Conservation (phyloP, 202 grass and related monocot species). For the Panicum virgatum region DNA sequence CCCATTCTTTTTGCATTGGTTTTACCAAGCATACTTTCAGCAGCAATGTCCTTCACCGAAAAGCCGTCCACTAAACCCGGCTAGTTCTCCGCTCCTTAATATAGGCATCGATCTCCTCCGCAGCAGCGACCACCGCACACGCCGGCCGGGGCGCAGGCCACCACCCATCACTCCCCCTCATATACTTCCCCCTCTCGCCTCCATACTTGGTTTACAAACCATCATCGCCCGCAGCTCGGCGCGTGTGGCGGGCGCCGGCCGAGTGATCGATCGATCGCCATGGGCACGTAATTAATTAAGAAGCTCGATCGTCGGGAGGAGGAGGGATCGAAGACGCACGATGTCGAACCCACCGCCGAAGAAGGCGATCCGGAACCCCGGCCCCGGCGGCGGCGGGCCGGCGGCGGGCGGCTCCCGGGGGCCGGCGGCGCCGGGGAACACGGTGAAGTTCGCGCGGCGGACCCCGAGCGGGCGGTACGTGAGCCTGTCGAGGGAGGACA, state of each 20-base stretch:
- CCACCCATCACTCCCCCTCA: slow-evolving; percentile 2
- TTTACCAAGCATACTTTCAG: no score
- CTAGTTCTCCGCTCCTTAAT: slow-evolving; percentile 2
- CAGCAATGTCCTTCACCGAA: slow-evolving; percentile 21
- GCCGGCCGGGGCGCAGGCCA: background rate
- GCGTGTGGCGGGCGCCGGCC: background rate
- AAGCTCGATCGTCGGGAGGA: background rate
- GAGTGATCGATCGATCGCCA: slow-evolving; percentile 1
- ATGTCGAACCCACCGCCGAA: slow-evolving; percentile 60
- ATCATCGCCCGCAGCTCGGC: slow-evolving; percentile 3
- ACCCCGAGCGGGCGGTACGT: slow-evolving; percentile 80
- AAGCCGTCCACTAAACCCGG: slow-evolving; percentile 36
- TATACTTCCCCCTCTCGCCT: slow-evolving; percentile 31
- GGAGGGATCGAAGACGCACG: no score
- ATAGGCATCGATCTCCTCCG: background rate
- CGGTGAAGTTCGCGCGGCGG: slow-evolving; percentile 80
- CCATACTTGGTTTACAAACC: slow-evolving; percentile 38
- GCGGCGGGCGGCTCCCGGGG: background rate
- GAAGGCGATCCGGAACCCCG: slow-evolving; percentile 55
- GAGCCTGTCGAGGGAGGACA: slow-evolving; percentile 81
- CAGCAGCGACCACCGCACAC: slow-evolving; percentile 10
- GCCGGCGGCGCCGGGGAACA: slow-evolving; percentile 20
- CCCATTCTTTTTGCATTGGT: no score
- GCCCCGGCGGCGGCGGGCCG: slow-evolving; percentile 31
- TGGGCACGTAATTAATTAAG: slow-evolving; percentile 8